Base-by-base conservation (phyloP, 2,329 filamentous ascomycete genomes). In the Capronia epimyces region DNA sequence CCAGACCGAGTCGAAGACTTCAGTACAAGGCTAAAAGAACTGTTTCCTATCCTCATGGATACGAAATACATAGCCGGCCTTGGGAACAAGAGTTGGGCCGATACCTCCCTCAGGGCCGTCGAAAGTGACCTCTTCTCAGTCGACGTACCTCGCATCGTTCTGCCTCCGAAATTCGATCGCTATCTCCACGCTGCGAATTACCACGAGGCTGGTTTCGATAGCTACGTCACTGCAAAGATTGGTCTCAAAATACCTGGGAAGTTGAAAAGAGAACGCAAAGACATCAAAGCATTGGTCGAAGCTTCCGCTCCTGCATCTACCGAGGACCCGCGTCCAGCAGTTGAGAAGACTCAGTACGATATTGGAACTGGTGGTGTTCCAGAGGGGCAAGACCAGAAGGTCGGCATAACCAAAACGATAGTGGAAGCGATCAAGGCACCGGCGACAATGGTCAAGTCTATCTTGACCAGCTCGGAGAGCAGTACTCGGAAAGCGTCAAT, bases 161-260 rank as follows among this genome's bases (percentile, higher is more conserved):
- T 67, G 34, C 59, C 65, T 1, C 53, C 42, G 1, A 63, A 67
- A 24, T 68, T 70, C 40, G 32, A 70, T 65, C 29, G 69, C 63
- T 16, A 62, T 68, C 42, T 57, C 55, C 22, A 65, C 65, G 24
- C 60, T 66, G 20, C 64, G 60, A 53, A 56, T 62, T 20, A 74
- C 50, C 81, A 84, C 51, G 81, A 84, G 66, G 81, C 81, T 13
- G 81, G 81, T 6, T 84, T 78, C 56, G 81, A 84, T 62, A 82
- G 79, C 63, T 72, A 79, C 53, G 68, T 83, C 18, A 81, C 81
- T 0, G 81, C 80, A 2, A 75, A 76, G 49, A 70, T 82, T 21
- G 77, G 81, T 57, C 71, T 83, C 45, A 74, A 75, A 47, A 67
- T 83, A 2, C 74, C 77, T 7, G 69, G 74, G 22, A 64, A 59